Conservation (phyloP, 192 early-diverging fungal genomes). For the Backusella mclennaniae region DNA sequence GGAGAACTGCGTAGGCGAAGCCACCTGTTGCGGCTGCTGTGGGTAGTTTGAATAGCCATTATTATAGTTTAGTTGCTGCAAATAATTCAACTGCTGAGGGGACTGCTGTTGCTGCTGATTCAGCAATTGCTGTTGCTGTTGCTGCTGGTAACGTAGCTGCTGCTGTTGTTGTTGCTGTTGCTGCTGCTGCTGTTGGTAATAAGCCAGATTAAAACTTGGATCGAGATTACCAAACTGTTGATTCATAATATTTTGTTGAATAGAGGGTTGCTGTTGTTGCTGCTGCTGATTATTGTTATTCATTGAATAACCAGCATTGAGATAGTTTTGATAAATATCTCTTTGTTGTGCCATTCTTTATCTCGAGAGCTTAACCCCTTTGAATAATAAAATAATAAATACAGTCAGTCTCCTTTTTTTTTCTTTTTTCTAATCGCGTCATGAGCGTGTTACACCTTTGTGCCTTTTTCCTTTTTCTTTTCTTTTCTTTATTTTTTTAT, state of each 20-base stretch:
- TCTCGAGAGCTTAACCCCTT: constrained; percentile 2
- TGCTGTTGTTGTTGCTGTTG: neutral
- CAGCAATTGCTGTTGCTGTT: constrained; percentile 3
- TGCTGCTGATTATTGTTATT: constrained; percentile 3
- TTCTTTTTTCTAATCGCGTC: neutral
- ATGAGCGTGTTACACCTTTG: neutral
- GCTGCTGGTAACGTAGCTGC: neutral
- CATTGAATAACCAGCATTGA: neutral
- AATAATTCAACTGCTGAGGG: neutral
- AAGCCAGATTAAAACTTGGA: neutral
- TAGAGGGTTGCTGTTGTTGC: neutral
- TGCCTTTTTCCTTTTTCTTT: neutral
- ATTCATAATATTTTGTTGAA: neutral
- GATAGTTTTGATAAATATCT: constrained; percentile 3
- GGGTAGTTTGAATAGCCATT: constrained; percentile 3
- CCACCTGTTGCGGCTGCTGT: neutral
- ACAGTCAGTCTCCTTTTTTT: neutral
- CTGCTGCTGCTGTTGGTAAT: neutral
- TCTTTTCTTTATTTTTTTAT: neutral
- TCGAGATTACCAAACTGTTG: constrained; percentile 4
- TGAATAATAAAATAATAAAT: neutral
- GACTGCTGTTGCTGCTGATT: constrained; percentile 2
- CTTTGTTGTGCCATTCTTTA: constrained; percentile 12
- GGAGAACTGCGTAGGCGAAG: neutral
- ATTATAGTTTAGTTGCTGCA: constrained; percentile 4